These are phyloP conservation scores for Epithele typhae DNA, from an alignment of 768 basidiomycete genomes.

Conservation along the genomic window DNA sequence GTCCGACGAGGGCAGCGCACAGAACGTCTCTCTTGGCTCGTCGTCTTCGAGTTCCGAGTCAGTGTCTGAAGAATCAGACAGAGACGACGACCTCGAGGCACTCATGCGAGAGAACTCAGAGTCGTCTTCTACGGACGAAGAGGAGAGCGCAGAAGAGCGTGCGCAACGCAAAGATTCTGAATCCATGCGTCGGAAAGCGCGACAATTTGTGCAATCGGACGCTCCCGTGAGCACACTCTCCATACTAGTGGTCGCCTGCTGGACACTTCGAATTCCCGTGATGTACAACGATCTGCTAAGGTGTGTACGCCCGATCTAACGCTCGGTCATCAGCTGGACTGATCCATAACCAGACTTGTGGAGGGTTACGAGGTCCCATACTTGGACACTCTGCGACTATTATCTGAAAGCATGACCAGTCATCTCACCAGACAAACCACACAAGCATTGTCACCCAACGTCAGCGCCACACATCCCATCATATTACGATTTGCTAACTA, in stretches of 20 bases:
- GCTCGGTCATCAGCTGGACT: too few species aligned
- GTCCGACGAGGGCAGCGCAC: conserved; percentile 13
- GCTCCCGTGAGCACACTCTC: conserved; percentile 51
- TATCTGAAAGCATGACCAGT: conserved; percentile 55
- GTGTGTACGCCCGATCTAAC: too few species aligned
- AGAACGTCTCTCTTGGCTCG: conserved; percentile 26
- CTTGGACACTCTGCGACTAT: conserved; percentile 59
- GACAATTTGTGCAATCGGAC: conserved; percentile 29
- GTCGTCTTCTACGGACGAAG: conserved; percentile 27
- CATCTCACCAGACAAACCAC: conserved; percentile 73
- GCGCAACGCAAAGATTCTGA: not conserved
- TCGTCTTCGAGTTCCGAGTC: conserved; percentile 24
- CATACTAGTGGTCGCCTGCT: conserved; percentile 70
- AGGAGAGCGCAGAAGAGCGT: conserved; percentile 1
- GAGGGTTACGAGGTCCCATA: conserved; percentile 78
- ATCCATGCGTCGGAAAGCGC: conserved; percentile 4
- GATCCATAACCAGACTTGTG: conserved; percentile 35
- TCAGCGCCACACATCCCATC: conserved; percentile 31
- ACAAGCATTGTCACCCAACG: conserved; percentile 66
- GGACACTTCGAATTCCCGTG: conserved; percentile 75
- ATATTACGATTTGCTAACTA: too few species aligned
- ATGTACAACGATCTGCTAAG: conserved; percentile 70
- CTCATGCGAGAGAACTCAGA: conserved; percentile 38
- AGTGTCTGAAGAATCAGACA: conserved; percentile 30
- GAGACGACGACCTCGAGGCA: conserved; percentile 34